Conservation (phyloP, 148 eudicot genomes). For the Persicaria maculosa region DNA sequence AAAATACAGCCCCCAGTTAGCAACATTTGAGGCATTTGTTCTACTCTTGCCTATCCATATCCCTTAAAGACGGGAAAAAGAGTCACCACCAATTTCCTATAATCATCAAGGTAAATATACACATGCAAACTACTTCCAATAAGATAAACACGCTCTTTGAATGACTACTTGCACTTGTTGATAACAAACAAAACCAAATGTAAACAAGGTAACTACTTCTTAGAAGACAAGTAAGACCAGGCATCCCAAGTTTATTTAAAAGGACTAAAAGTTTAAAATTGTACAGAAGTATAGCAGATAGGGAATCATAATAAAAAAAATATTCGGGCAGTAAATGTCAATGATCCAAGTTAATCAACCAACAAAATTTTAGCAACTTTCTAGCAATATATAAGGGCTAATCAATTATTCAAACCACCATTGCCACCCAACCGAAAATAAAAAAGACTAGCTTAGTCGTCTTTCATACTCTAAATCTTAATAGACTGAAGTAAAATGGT, state of each 20-base stretch:
- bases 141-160: background rate
- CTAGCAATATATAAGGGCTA: background rate
- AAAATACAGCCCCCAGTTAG: background rate
- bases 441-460: background rate
- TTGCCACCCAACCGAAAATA: background rate
- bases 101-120: background rate
- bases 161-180: background rate
- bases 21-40: background rate
- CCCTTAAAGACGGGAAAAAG: background rate
- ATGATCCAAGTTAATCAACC: background rate
- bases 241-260: background rate
- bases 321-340: background rate
- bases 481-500: too few species aligned
- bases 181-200: background rate
- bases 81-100: background rate
- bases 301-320: background rate
- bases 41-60: background rate
- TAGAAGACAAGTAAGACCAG: background rate
- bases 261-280: background rate
- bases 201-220: background rate
- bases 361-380: background rate
- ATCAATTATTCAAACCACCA: background rate
- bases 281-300: background rate
- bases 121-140: background rate
- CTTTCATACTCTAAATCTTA: background rate